Percentiles rank a stretch among this genome's conserved stretches.
Evolutionary conservation across 768 basidiomycete species (phyloP).

Genomic region (Pseudohyphozyma bogoriensis): DNA sequence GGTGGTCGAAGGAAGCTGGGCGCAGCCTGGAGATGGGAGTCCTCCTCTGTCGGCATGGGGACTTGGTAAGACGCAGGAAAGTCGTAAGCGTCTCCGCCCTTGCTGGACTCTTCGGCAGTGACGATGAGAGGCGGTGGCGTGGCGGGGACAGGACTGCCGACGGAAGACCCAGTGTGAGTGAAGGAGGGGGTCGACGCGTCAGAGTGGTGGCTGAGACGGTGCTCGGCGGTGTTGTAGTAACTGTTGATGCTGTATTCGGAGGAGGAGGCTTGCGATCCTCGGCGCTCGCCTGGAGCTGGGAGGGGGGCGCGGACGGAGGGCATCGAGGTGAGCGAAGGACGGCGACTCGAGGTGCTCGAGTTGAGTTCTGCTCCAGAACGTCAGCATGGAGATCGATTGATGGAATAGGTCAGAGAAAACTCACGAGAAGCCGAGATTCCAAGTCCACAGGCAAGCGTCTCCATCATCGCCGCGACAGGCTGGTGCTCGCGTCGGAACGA

Average conservation of each 20-base stretch:
- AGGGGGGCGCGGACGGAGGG: background rate
- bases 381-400: background rate
- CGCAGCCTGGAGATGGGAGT: too few relatives aligned
- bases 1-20: too few relatives aligned
- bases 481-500: conserved; percentile 8
- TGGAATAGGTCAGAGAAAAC: background rate
- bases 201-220: background rate
- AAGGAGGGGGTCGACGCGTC: background rate
- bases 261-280: background rate
- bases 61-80: too few relatives aligned
- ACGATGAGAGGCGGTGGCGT: too few relatives aligned
- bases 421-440: conserved; percentile 11
- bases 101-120: too few relatives aligned
- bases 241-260: background rate
- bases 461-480: conserved; percentile 22
- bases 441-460: conserved; percentile 20
- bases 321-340: background rate
- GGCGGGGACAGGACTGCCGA: too few relatives aligned
- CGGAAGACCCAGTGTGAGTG: too few relatives aligned
- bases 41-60: too few relatives aligned
- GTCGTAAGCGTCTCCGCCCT: too few relatives aligned
- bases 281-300: background rate
- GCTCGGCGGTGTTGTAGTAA: background rate
- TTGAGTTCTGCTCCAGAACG: background rate
- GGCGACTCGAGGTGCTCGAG: background rate